Conservation (phyloP, 2,329 filamentous ascomycete species). For the Cladobotryum mycophilum region DNA sequence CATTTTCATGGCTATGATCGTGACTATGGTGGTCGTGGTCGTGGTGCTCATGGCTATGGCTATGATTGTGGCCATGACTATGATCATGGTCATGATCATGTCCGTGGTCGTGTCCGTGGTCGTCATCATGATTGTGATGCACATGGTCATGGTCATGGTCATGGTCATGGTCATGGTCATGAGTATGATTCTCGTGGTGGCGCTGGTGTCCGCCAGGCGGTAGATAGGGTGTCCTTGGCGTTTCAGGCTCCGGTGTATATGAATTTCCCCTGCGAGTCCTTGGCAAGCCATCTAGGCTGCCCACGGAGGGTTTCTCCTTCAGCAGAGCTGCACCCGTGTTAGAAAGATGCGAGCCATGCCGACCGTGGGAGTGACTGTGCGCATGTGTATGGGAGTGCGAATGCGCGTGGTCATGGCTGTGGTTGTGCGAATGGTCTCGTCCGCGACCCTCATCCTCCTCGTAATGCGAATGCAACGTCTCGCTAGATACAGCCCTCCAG, state of each 20-base stretch:
- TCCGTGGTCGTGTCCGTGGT: conserved; percentile 17
- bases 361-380: conserved; percentile 24
- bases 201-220: conserved; percentile 14
- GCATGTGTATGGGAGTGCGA: conserved; percentile 20
- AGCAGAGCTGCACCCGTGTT: conserved; percentile 21
- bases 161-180: conserved; percentile 22
- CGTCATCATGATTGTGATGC: conserved; percentile 22
- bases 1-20: conserved; percentile 29
- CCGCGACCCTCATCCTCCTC: conserved; percentile 24
- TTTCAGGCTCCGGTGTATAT: conserved; percentile 28
- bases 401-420: conserved; percentile 20
- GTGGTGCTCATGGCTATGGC: conserved; percentile 24
- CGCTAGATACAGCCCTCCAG: conserved; percentile 29
- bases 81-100: conserved; percentile 19
- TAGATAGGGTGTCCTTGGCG: conserved; percentile 22
- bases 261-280: conserved; percentile 35
- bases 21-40: conserved; percentile 21
- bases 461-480: conserved; percentile 24
- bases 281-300: conserved; percentile 34
- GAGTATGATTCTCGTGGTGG: conserved; percentile 6
- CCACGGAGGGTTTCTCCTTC: conserved; percentile 27
- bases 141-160: conserved; percentile 17
- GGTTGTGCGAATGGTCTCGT: conserved; percentile 18
- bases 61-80: conserved; percentile 17
- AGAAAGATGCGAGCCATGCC: conserved; percentile 25